These are phyloP conservation scores for Lophiotrema nucula DNA, from an alignment of 495 filamentous ascomycete species.

Conservation along the genomic window DNA sequence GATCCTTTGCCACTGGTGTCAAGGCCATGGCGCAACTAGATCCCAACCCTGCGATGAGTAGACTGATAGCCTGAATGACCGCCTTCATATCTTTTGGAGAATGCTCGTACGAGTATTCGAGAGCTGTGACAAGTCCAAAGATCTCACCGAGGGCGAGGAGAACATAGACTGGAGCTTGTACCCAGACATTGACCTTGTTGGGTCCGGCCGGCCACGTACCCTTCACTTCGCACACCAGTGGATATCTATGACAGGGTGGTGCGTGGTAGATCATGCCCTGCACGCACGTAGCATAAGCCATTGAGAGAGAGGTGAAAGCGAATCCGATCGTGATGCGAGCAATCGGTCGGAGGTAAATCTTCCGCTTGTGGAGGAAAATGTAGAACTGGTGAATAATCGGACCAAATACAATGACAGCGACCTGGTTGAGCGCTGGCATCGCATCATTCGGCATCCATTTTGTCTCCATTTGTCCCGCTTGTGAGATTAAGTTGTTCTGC, in stretches of 20 bases:
- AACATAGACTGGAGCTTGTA: constrained; percentile 15
- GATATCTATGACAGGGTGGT: constrained; percentile 52
- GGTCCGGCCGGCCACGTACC: constrained; percentile 2
- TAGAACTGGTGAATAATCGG: constrained; percentile 51
- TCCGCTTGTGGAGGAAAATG: constrained; percentile 42
- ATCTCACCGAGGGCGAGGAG: constrained; percentile 20
- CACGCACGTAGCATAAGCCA: constrained; percentile 51
- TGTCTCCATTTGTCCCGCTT: constrained; percentile 52
- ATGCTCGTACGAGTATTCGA: constrained; percentile 28
- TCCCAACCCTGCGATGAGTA: background rate
- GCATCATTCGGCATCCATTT: constrained; percentile 53
- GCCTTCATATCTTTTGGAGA: constrained; percentile 25
- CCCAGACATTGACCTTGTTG: constrained; percentile 5
- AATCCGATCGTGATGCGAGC: constrained; percentile 53
- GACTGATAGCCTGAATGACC: constrained; percentile 6
- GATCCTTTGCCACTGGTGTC: constrained; percentile 13
- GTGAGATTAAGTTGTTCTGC: constrained; percentile 53
- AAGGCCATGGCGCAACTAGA: constrained; percentile 4
- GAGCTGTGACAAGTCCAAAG: constrained; percentile 7
- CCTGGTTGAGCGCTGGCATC: constrained; percentile 43
- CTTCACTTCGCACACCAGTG: constrained; percentile 42
- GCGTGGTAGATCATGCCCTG: constrained; percentile 49
- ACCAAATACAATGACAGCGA: constrained; percentile 45
- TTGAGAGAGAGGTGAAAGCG: constrained; percentile 42
- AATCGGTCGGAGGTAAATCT: constrained; percentile 50